phyloP scores from a whole-genome alignment of 352 stramenopile species.

The Phytophthora brassicae region DNA sequence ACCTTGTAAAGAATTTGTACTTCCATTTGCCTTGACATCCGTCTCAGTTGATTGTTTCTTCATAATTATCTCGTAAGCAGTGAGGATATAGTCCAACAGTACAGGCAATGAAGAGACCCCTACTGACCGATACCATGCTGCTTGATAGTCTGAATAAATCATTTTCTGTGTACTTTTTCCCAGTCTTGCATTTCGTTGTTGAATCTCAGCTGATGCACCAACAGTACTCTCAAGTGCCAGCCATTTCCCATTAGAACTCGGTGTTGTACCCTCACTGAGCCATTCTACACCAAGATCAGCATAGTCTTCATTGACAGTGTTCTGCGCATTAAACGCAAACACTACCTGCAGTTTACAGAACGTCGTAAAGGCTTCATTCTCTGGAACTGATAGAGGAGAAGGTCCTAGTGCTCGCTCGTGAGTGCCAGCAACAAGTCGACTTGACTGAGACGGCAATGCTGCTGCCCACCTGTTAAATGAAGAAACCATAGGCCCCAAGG shows the following conservation, averaged over 20 bases:
- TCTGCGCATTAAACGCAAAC: conserved; percentile 74
- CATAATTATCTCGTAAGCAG: conserved; percentile 41
- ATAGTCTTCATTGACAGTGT: conserved; percentile 61
- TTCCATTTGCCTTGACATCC: background rate
- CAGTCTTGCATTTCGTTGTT: conserved; percentile 68
- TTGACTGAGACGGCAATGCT: conserved; percentile 26
- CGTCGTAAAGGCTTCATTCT: conserved; percentile 37
- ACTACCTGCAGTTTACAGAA: conserved; percentile 68
- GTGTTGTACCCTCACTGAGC: conserved; percentile 55
- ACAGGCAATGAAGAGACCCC: conserved; percentile 55
- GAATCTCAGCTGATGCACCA: conserved; percentile 65
- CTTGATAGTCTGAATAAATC: conserved; percentile 39
- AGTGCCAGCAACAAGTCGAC: conserved; percentile 48
- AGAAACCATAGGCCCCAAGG: conserved; percentile 57
- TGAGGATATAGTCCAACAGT: conserved; percentile 68
- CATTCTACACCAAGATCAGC: conserved; percentile 69
- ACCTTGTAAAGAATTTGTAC: background rate
- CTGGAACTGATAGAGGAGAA: conserved; percentile 45
- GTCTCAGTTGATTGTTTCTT: conserved; percentile 1
- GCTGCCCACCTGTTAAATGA: conserved; percentile 60
- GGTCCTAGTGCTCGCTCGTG: conserved; percentile 44
- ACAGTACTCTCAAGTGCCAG: conserved; percentile 56
- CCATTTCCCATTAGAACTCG: conserved; percentile 60
- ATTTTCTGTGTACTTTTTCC: conserved; percentile 60
- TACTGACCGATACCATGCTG: conserved; percentile 57